Conservation (phyloP, 257 asterid species). For the Nicotiana knightiana region DNA sequence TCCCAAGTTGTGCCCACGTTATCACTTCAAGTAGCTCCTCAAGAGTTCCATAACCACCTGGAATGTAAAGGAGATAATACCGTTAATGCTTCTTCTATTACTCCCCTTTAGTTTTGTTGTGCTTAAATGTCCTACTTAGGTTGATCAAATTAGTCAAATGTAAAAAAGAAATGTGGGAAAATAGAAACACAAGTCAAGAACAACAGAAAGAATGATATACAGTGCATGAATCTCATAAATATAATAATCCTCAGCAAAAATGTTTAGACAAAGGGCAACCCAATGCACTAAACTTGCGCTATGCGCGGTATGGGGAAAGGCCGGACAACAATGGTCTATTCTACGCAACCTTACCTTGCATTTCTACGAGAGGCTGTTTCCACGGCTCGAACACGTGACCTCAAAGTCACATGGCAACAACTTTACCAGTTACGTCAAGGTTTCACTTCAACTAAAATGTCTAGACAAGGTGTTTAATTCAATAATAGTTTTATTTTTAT, state of each 20-base stretch:
- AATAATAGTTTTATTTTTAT: neutral
- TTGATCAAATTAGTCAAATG: neutral
- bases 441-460: neutral
- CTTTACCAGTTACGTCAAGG: too few species aligned
- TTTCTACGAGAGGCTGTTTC: too few species aligned
- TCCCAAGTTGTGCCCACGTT: constrained; percentile 99
- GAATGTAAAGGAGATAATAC: neutral
- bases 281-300: too few species aligned
- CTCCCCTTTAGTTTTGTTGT: too few species aligned
- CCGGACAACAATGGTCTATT: too few species aligned
- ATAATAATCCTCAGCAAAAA: neutral
- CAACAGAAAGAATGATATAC: neutral
- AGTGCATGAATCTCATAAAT: neutral
- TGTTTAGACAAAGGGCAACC: neutral
- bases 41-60: constrained; percentile 98
- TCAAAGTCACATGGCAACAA: too few species aligned
- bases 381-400: too few species aligned
- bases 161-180: neutral
- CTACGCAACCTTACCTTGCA: too few species aligned
- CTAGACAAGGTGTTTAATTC: neutral
- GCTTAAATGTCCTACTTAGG: neutral
- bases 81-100: neutral
- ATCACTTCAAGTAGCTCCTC: constrained; percentile 96
- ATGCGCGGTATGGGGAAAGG: too few species aligned
- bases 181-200: neutral